Conservation (phyloP, 352 stramenopile genomes). For the Elongisporangium prolatum region DNA sequence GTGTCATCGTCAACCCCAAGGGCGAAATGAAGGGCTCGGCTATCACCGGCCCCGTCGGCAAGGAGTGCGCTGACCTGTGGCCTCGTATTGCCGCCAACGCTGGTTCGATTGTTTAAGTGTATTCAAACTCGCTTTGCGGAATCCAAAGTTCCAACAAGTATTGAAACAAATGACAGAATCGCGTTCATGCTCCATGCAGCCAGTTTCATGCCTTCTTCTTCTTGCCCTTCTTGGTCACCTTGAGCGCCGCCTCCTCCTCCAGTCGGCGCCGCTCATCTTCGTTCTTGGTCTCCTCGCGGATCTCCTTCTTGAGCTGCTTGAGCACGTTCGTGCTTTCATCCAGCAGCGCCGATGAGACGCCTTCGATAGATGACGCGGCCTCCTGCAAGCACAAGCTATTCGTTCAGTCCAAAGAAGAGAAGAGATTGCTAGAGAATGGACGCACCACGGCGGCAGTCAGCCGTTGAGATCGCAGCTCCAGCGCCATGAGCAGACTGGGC, state of each 20-base stretch:
- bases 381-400: conserved; percentile 23
- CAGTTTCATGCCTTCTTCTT: conserved; percentile 56
- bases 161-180: conserved; percentile 1
- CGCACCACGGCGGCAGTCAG: conserved; percentile 46
- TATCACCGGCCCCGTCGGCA: conserved; percentile 99
- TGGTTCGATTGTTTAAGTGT: conserved; percentile 98
- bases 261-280: conserved; percentile 70
- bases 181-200: conserved; percentile 1
- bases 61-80: conserved; percentile 99
- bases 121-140: background rate
- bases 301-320: conserved; percentile 81
- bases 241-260: conserved; percentile 64
- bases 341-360: conserved; percentile 44
- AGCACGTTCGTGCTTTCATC: conserved; percentile 52
- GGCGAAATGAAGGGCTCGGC: conserved; percentile 99
- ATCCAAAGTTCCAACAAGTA: background rate
- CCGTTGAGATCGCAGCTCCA: conserved; percentile 54
- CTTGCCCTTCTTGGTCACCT: conserved; percentile 77
- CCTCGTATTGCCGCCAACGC: conserved; percentile 99
- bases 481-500: conserved; percentile 56
- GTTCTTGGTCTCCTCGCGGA: conserved; percentile 71
- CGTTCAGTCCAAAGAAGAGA: background rate
- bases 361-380: conserved; percentile 30
- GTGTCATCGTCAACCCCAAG: conserved; percentile 99
- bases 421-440: conserved; percentile 1